Conservation (phyloP, 345 rosid species). For the Brassica juncea region DNA sequence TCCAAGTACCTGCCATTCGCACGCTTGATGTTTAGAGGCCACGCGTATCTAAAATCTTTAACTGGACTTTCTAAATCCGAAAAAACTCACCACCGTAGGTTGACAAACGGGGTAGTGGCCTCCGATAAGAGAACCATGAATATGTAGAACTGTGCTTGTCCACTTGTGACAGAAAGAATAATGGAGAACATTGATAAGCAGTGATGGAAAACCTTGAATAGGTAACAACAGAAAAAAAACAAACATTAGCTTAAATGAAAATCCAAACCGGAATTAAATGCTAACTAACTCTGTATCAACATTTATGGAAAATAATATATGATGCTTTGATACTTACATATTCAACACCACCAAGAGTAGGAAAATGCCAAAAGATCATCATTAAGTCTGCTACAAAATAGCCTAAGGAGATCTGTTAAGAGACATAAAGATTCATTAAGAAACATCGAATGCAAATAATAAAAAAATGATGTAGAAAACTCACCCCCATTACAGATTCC, state of each 20-base stretch:
- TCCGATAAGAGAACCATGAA: constrained; percentile 82
- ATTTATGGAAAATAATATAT: background rate
- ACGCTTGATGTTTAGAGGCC: background rate
- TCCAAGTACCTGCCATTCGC: constrained; percentile 67
- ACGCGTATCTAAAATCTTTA: background rate
- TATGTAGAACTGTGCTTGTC: constrained; percentile 76
- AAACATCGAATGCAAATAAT: background rate
- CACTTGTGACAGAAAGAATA: constrained; percentile 64
- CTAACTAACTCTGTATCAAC: background rate
- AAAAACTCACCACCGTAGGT: constrained; percentile 70
- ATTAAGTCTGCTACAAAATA: constrained; percentile 76
- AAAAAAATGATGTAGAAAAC: constrained; percentile 7
- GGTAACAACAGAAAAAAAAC: background rate
- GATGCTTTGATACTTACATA: constrained; percentile 58
- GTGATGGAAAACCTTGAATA: constrained; percentile 52
- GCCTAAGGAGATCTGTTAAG: constrained; percentile 67
- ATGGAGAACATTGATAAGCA: constrained; percentile 72
- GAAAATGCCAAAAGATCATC: constrained; percentile 77
- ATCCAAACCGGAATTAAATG: background rate
- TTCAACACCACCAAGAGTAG: constrained; percentile 76
- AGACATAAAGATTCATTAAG: background rate
- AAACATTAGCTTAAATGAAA: background rate
- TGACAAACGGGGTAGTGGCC: constrained; percentile 76
- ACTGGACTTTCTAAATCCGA: background rate
- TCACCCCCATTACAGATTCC: constrained; percentile 68